A percentile compares a stretch with the other conserved stretches of the same genome.
Conservation (phyloP, 1,284 basidiomycete genomes). For the Rugiboletus extremiorientalis region DNA sequence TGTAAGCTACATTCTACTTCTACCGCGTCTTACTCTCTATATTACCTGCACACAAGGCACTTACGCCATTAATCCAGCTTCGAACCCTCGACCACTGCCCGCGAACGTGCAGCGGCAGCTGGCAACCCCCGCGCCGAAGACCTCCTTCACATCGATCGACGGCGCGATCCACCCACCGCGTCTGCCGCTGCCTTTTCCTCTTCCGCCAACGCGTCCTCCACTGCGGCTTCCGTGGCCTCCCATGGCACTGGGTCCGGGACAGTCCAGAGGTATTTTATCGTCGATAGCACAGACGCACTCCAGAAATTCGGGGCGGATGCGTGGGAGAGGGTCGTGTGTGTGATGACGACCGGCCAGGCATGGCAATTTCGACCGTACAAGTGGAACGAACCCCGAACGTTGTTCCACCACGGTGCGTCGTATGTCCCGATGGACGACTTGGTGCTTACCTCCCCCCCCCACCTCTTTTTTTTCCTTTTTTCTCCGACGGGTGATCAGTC, state of each 20-base stretch:
- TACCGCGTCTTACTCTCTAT: background rate
- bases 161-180: slow-evolving; percentile 62
- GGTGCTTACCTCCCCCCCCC: too few species aligned
- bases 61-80: slow-evolving; percentile 48
- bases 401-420: slow-evolving; percentile 86
- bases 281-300: slow-evolving; percentile 91
- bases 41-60: background rate
- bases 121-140: slow-evolving; percentile 82
- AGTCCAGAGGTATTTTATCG: slow-evolving; percentile 69
- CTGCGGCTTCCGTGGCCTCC: background rate
- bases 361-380: slow-evolving; percentile 98
- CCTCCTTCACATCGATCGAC: slow-evolving; percentile 80
- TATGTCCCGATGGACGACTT: too few species aligned
- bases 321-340: slow-evolving; percentile 95
- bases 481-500: slow-evolving; percentile 51
- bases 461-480: too few species aligned
- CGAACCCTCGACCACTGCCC: slow-evolving; percentile 75
- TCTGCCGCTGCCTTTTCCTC: slow-evolving; percentile 15
- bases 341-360: slow-evolving; percentile 93
- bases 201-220: background rate
- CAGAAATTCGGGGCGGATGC: slow-evolving; percentile 89
- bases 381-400: slow-evolving; percentile 88
- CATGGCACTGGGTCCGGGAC: slow-evolving; percentile 17
- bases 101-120: slow-evolving; percentile 62
- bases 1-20: slow-evolving; percentile 46